phyloP scores from a whole-genome alignment of 176 grass and related monocot species.

The Dactylis glomerata region DNA sequence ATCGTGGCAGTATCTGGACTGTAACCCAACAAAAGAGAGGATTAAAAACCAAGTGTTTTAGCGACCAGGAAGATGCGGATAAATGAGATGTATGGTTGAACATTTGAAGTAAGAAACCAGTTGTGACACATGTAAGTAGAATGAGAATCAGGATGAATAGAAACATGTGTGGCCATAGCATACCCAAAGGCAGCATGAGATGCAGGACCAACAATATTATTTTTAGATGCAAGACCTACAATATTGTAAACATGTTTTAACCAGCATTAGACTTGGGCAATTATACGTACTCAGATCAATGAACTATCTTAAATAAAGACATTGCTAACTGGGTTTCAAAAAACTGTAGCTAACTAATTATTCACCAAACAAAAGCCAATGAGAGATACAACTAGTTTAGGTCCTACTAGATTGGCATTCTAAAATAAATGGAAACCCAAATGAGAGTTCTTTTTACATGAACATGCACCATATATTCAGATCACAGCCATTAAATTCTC shows the following conservation, averaged over 20 bases:
- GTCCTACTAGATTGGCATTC: neutral
- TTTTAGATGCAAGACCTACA: slow-evolving; percentile 24
- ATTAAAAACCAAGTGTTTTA: slow-evolving; percentile 38
- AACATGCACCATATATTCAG: slow-evolving; percentile 83
- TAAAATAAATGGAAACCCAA: slow-evolving; percentile 14
- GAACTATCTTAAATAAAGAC: neutral
- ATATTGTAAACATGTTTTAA: slow-evolving; percentile 26
- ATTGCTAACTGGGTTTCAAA: neutral
- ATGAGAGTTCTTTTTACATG: slow-evolving; percentile 43
- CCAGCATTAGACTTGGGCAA: slow-evolving; percentile 18
- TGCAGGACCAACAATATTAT: slow-evolving; percentile 54
- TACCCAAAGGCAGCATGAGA: slow-evolving; percentile 89
- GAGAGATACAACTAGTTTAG: neutral
- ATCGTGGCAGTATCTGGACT: slow-evolving; percentile 70
- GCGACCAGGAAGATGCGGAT: neutral
- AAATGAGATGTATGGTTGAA: neutral
- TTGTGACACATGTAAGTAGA: slow-evolving; percentile 54
- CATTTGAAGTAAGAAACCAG: slow-evolving; percentile 25
- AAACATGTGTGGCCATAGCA: slow-evolving; percentile 81
- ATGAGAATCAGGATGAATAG: slow-evolving; percentile 87
- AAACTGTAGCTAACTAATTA: neutral
- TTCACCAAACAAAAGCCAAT: slow-evolving; percentile 14
- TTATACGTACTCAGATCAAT: neutral
- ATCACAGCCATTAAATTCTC: slow-evolving; percentile 86
- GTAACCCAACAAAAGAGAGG: slow-evolving; percentile 73